Evolutionary conservation across 768 basidiomycete genomes (phyloP), one percentile per base, ranked within the genome.

Genomic region (Leccinum longicurvipes): DNA sequence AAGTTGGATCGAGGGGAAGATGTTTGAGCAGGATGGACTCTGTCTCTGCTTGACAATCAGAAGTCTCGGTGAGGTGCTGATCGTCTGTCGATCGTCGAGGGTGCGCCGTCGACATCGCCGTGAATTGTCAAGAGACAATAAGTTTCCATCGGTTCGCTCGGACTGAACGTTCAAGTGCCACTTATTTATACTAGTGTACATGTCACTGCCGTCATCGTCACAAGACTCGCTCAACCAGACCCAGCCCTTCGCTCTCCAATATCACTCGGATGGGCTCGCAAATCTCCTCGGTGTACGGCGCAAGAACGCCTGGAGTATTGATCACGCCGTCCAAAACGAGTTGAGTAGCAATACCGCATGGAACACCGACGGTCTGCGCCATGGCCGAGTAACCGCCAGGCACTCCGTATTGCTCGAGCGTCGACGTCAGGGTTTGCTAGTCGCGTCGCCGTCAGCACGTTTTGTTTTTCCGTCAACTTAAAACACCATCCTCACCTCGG

Each of bases 261-360:
- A 78, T 65, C 54, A 76, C 77, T 41, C 88, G 77, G 57, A 93
- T 79, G 23, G 85, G 84, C 51, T 90, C 87, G 66, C 89, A 91
- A 34, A 93, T 82, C 68, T 89, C 87, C 74, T 88, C 87, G 56
- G 81, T 82, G 74, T 98, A 98, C 3, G 96, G 96, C 11, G 84
- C 89, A 48, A 85, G 82, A 6, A 99, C 81, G 65, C 96, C 96
- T 14, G 89, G 83, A 34, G 77, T 82, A 59, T 73, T 82, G 67
- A 98, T 74, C 45, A 84, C 82, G 60, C 94, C 94, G 64, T 98
- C 93, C 47, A 99, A 77, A 24, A 99, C 83, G 59, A 94, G 79
- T 77, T 98, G 93, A 0, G 86, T 84, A 2, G 97, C 95, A 65
- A 98, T 89, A 60, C 95, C 96, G 67, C 93, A 95, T 1, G 96